Evolutionary conservation across 148 eudicot genomes (phyloP).

Genomic region (Chenopodium berlandieri): DNA sequence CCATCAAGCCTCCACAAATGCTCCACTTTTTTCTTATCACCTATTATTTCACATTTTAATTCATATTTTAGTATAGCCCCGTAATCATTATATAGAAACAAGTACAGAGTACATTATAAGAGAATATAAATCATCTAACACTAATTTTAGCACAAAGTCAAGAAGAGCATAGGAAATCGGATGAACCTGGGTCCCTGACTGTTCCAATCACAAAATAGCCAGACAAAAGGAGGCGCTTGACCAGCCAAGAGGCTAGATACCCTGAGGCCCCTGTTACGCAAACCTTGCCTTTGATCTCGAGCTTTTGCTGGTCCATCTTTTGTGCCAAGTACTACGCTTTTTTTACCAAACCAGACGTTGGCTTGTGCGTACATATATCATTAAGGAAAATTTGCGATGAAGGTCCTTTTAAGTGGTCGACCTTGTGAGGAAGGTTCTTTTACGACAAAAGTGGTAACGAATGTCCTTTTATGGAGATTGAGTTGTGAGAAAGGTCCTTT

Average conservation of each 20-base stretch:
- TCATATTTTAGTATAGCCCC: no score
- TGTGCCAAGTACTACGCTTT: background rate
- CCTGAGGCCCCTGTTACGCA: constrained; percentile 98
- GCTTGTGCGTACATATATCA: constrained; percentile 8
- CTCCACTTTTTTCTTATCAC: constrained; percentile 52
- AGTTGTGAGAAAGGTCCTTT: no score
- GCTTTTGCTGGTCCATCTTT: constrained; percentile 29
- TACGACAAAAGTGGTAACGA: no score
- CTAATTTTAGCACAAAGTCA: background rate
- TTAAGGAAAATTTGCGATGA: background rate
- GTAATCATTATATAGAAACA: no score
- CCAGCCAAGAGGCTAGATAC: constrained; percentile 84
- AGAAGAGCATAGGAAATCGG: background rate
- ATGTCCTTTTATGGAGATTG: no score
- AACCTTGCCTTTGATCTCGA: constrained; percentile 48
- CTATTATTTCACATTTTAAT: constrained; percentile 24
- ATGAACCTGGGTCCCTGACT: constrained; percentile 76
- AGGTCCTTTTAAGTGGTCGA: no score
- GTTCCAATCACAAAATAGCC: constrained; percentile 82
- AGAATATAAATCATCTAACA: background rate
- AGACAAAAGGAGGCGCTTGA: constrained; percentile 65
- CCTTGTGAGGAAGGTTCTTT: no score
- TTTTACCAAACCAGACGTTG: no score
- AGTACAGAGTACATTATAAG: no score
- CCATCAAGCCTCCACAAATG: constrained; percentile 87